phyloP scores from a whole-genome alignment of 805 yeast genomes.

The Saturnispora quitensis region DNA sequence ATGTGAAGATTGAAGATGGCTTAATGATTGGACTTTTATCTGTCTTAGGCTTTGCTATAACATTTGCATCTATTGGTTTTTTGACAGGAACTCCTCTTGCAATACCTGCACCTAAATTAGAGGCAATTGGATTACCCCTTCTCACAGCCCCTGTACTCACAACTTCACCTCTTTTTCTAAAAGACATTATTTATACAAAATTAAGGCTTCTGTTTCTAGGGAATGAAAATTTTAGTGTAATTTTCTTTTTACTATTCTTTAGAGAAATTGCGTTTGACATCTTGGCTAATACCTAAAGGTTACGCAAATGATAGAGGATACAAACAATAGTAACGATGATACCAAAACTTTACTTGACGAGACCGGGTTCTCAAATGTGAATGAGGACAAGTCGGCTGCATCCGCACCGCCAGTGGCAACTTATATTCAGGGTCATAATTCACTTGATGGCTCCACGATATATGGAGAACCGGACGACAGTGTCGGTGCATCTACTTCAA shows the following conservation, averaged over 20 bases:
- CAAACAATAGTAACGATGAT: background rate
- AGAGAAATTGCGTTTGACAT: background rate
- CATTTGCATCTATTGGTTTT: background rate
- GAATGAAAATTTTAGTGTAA: background rate
- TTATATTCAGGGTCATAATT: conserved; percentile 15
- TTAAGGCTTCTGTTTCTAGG: background rate
- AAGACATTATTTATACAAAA: conserved; percentile 35
- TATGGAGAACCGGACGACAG: conserved; percentile 17
- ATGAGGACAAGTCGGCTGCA: background rate
- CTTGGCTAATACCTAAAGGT: background rate
- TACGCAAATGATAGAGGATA: background rate
- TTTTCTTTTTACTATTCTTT: background rate
- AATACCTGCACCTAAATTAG: background rate
- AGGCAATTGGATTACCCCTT: conserved; percentile 5
- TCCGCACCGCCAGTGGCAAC: conserved; percentile 14
- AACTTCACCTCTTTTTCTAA: conserved; percentile 49
- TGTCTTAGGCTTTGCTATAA: background rate
- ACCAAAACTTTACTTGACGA: conserved; percentile 8
- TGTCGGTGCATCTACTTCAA: background rate
- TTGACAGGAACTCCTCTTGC: background rate
- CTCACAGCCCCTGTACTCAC: conserved; percentile 18
- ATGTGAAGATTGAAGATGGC: conserved; percentile 62
- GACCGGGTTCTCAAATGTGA: background rate
- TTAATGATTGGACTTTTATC: conserved; percentile 47
- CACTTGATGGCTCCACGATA: conserved; percentile 24